A percentile compares a stretch with the other conserved stretches of the same genome.
phyloP scores from a whole-genome alignment of 768 basidiomycete species.

The Punctularia strigosozonata region DNA sequence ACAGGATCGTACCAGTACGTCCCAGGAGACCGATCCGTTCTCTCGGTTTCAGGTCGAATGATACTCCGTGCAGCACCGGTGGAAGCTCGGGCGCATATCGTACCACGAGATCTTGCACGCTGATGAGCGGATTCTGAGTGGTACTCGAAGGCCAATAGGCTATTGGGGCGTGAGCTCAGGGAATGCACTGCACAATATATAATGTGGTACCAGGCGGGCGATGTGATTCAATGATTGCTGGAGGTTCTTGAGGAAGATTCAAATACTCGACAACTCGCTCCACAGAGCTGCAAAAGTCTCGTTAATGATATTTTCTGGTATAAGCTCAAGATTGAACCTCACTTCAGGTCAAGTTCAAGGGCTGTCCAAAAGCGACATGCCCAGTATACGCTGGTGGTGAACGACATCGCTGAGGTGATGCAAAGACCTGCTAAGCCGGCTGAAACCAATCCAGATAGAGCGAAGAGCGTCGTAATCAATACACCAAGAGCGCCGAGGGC shows the following conservation, averaged over 20 bases:
- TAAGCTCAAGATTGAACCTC: slow-evolving; percentile 14
- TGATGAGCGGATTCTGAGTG: slow-evolving; percentile 36
- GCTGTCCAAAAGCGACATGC: slow-evolving; percentile 37
- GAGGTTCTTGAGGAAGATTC: slow-evolving; percentile 79
- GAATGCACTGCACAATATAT: no score
- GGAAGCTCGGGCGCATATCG: slow-evolving; percentile 83
- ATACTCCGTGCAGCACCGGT: slow-evolving; percentile 62
- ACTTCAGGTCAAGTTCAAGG: slow-evolving; percentile 71
- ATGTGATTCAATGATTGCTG: slow-evolving; percentile 57
- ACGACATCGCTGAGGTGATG: slow-evolving; percentile 65
- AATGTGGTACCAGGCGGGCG: slow-evolving; percentile 80
- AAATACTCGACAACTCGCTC: slow-evolving; percentile 91
- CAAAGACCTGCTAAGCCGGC: slow-evolving; percentile 60
- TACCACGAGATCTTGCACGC: slow-evolving; percentile 64
- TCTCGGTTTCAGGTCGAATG: slow-evolving; percentile 57
- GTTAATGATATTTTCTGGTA: slow-evolving; percentile 6
- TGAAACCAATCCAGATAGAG: slow-evolving; percentile 46
- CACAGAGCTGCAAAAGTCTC: slow-evolving; percentile 45
- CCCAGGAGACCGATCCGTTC: slow-evolving; percentile 77
- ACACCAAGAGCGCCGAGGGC: slow-evolving; percentile 61
- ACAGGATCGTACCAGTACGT: slow-evolving; percentile 39
- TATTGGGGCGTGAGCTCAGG: no score
- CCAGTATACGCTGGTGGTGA: slow-evolving; percentile 42
- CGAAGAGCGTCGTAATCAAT: slow-evolving; percentile 64
- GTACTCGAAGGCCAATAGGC: slow-evolving; percentile 87